Base-by-base conservation (phyloP, 2,329 filamentous ascomycete species). In the Fusarium palustre region DNA sequence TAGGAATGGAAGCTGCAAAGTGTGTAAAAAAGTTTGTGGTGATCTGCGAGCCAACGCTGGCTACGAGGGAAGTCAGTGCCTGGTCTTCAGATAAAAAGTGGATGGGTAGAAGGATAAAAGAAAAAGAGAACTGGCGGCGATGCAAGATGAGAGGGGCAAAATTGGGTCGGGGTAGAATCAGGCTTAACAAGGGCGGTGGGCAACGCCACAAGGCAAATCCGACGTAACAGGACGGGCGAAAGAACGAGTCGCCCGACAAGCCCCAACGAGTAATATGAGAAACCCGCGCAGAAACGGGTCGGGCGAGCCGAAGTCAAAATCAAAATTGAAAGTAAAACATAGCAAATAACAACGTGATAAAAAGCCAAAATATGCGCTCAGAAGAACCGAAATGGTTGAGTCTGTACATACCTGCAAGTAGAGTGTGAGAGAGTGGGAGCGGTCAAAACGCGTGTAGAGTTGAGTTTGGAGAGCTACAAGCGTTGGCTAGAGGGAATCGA, bases 151-250 rank as follows among this genome's bases (percentile, higher is more conserved):
- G 68, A 69, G 71, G 72, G 72, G 70, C 71, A 73, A 74, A 74
- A 72, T 54, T 70, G 63, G 72, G 69, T 55, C 63, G 57, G 60
- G 63, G 57, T 47, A 57, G 73, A 74, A 72, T 62, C 66, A 66
- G 72, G 64, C 59, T 69, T 65, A 55, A 59, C 52, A 48, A 74
- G 67, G 61, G 72, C 72, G 72, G 68, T 64, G 61, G 70, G 46
- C 69, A 74, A 65, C 73, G 73, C 73, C 73, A 75, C 73, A 69
- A 74, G 59, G 73, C 70, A 74, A 74, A 74, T 58, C 67, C 58
- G 64, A 68, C 65, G 59, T 43, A 69, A 68, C 53, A 71, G 55
- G 59, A 72, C 50, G 60, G 59, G 71, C 52, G 60, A 59, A 59
- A 63, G 57, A 70, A 46, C 58, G 49, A 65, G 55, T 57, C 50